Conservation (phyloP, 1,284 basidiomycete species). For the Caloboletus firmus region DNA sequence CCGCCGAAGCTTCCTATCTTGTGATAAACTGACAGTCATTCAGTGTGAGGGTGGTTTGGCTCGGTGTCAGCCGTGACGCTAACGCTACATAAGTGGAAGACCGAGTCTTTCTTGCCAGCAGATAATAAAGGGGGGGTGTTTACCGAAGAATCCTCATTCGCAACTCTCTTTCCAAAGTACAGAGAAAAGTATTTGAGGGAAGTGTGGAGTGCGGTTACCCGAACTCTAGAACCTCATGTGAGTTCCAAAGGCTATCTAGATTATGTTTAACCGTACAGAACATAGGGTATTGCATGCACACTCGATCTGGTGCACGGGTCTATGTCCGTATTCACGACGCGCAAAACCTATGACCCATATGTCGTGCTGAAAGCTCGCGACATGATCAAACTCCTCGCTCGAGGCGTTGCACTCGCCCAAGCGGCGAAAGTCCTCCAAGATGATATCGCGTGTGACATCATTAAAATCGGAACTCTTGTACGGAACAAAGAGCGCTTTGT, state of each 20-base stretch:
- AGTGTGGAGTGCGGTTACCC: slow-evolving; percentile 93
- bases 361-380: slow-evolving; percentile 95
- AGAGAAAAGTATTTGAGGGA: slow-evolving; percentile 95
- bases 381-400: slow-evolving; percentile 91
- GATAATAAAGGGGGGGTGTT: slow-evolving; percentile 86
- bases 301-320: slow-evolving; percentile 95
- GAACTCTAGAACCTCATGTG: slow-evolving; percentile 81
- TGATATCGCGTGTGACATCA: slow-evolving; percentile 91
- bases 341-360: slow-evolving; percentile 97
- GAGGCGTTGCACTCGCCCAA: slow-evolving; percentile 83
- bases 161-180: slow-evolving; percentile 98
- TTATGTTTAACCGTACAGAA: slow-evolving; percentile 4
- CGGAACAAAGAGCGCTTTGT: slow-evolving; percentile 98
- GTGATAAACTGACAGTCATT: slow-evolving; percentile 19
- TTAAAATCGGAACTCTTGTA: slow-evolving; percentile 95
- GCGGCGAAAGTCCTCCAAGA: slow-evolving; percentile 93
- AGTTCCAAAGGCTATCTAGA: slow-evolving; percentile 18
- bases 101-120: slow-evolving; percentile 71
- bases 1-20: slow-evolving; percentile 3
- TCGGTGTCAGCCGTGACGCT: slow-evolving; percentile 3
- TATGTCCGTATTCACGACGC: slow-evolving; percentile 96
- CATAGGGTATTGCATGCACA: slow-evolving; percentile 84
- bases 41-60: slow-evolving; percentile 34
- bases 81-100: slow-evolving; percentile 70
- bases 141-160: slow-evolving; percentile 95